Conservation (phyloP, 306 rosid genomes). For the Macrotyloma uniflorum region DNA sequence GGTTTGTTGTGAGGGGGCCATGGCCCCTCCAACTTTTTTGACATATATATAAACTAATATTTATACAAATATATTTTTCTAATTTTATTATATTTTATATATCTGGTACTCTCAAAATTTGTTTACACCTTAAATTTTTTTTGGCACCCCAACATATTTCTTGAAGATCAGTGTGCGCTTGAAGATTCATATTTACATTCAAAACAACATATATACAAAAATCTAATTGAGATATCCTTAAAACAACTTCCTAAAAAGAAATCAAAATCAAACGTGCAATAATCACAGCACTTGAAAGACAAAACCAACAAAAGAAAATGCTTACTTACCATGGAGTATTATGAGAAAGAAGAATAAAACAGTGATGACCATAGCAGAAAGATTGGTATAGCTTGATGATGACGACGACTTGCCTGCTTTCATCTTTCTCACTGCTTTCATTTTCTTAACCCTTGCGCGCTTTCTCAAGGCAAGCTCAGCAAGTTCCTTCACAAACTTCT, state of each 20-base stretch:
- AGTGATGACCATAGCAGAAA: slow-evolving; percentile 69
- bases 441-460: slow-evolving; percentile 64
- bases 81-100: no score
- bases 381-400: slow-evolving; percentile 42
- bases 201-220: neutral
- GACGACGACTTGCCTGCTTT: slow-evolving; percentile 54
- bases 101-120: no score
- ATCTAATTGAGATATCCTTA: neutral
- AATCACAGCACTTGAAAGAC: neutral
- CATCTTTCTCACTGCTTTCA: slow-evolving; percentile 58
- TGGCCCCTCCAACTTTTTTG: no score
- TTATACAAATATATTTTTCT: no score
- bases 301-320: slow-evolving; percentile 14
- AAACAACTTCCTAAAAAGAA: neutral
- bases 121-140: no score
- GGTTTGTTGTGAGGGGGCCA: no score
- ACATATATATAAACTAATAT: no score
- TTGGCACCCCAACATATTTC: no score
- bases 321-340: slow-evolving; percentile 60
- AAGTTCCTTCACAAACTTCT: slow-evolving; percentile 64
- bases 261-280: neutral
- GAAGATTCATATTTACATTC: neutral
- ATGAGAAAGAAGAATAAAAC: slow-evolving; percentile 57
- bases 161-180: neutral
- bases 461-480: slow-evolving; percentile 65